Percentiles rank a stretch among this genome's conserved stretches.
phyloP scores from a whole-genome alignment of 306 rosid genomes.

The Trifolium subterraneum region DNA sequence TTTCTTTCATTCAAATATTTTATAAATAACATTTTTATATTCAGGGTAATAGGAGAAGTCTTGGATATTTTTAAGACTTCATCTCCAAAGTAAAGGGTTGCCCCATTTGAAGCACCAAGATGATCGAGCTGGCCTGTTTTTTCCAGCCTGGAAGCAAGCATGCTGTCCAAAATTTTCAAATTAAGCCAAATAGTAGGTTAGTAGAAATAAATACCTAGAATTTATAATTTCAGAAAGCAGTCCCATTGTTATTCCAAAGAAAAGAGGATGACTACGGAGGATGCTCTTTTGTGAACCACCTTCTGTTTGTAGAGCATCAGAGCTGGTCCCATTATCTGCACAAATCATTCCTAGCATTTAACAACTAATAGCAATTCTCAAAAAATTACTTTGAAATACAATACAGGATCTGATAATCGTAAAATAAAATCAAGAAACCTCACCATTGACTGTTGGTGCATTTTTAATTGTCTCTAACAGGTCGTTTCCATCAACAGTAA shows the following conservation, averaged over 20 bases:
- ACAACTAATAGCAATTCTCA: slow-evolving; percentile 24
- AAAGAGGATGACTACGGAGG: slow-evolving; percentile 79
- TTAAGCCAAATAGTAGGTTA: slow-evolving; percentile 33
- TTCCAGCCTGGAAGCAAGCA: slow-evolving; percentile 2
- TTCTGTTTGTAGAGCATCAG: slow-evolving; percentile 45
- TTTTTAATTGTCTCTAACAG: slow-evolving; percentile 61
- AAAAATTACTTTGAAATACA: slow-evolving; percentile 25
- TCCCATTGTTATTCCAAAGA: slow-evolving; percentile 97
- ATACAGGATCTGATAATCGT: slow-evolving; percentile 14
- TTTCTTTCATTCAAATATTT: neutral
- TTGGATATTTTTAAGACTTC: slow-evolving; percentile 23
- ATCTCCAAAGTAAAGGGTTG: neutral
- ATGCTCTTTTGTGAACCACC: slow-evolving; percentile 62
- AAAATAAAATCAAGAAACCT: slow-evolving; percentile 36
- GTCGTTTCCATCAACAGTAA: slow-evolving; percentile 77
- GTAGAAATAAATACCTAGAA: slow-evolving; percentile 74
- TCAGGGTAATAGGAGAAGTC: slow-evolving; percentile 18
- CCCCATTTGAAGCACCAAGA: slow-evolving; percentile 8
- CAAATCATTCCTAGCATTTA: slow-evolving; percentile 32
- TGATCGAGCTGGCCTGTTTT: neutral
- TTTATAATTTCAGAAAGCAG: slow-evolving; percentile 93
- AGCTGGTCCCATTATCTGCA: slow-evolving; percentile 57
- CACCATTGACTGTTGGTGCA: slow-evolving; percentile 58
- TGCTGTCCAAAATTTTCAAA: slow-evolving; percentile 27
- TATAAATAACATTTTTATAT: neutral